Percentiles rank a stretch among this genome's conserved stretches.
Evolutionary conservation across 306 rosid species (phyloP).

Genomic region (Acacia acuminata): DNA sequence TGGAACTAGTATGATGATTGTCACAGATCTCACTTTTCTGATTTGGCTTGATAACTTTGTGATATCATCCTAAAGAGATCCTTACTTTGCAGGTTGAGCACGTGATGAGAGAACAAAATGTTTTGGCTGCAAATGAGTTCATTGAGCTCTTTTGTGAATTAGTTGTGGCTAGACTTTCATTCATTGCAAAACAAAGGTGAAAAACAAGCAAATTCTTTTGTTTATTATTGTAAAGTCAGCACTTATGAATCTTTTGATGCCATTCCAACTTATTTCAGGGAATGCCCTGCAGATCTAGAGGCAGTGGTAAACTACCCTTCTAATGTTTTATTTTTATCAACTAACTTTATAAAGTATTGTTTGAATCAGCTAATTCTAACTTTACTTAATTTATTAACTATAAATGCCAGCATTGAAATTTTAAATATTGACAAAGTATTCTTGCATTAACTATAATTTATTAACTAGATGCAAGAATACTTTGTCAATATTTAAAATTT

Average conservation of each 20-base stretch:
- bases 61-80: not conserved
- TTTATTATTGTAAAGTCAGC: not conserved
- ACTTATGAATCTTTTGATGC: slow-evolving; percentile 32
- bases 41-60: not conserved
- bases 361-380: too few relatives aligned
- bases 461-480: too few relatives aligned
- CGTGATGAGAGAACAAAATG: slow-evolving; percentile 92
- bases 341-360: too few relatives aligned
- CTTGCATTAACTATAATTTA: too few relatives aligned
- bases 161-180: slow-evolving; percentile 77
- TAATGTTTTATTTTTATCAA: too few relatives aligned
- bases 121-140: slow-evolving; percentile 91
- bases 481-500: too few relatives aligned
- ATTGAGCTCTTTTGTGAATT: slow-evolving; percentile 92
- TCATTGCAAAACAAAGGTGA: slow-evolving; percentile 90
- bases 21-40: not conserved
- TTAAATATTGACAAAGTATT: too few relatives aligned
- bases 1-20: slow-evolving; percentile 1
- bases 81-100: slow-evolving; percentile 79
- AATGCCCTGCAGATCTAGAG: slow-evolving; percentile 92
- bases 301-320: too few relatives aligned
- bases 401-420: too few relatives aligned
- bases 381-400: too few relatives aligned
- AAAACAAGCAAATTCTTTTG: not conserved
- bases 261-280: slow-evolving; percentile 50